Base-by-base conservation (phyloP, 1,284 basidiomycete genomes). In the Coniophora puteana region DNA sequence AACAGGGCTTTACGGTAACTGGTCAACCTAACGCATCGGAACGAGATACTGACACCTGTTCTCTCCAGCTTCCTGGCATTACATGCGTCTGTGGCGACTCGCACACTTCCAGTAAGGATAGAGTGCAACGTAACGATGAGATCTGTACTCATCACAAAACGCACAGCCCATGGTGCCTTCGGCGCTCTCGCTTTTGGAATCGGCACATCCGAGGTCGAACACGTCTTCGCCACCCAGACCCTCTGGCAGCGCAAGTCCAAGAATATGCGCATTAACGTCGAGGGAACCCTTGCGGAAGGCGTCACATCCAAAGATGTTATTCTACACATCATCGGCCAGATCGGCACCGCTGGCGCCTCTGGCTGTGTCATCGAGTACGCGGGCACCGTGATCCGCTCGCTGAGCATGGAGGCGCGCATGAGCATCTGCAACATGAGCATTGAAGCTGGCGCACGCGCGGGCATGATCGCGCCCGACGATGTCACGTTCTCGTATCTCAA, bases 341-440 rank as follows among this genome's bases (percentile, higher is more conserved):
- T 93, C 57, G 92, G 92, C 44, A 93, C 91, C 22, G 90, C 91
- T 10, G 91, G 91, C 48, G 91, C 90, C 31, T 93, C 88, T 7
- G 91, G 90, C 14, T 78, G 72, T 51, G 90, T 93, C 47, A 90
- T 94, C 60, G 92, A 94, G 65, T 94, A 86, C 58, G 84, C 89
- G 34, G 92, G 91, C 6, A 86, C 84, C 2, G 87, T 91, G 39
- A 89, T 95, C 66, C 86, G 90, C 41, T 78, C 77, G 5, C 85
- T 93, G 61, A 88, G 84, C 54, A 93, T 95, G 89, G 91, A 94
- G 64, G 88, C 86, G n/a, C 78, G 91, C 37, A 93, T 93, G 89
- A 90, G 88, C 51, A 88, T 92, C 49, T 93, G 90, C 67, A 95
- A 94, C 71, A 94, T 95, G 91, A 89, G 87, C 50, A 95, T 95